Base-by-base conservation (phyloP, 2,329 filamentous ascomycete species). In the Phaeosphaeriaceae sp. region DNA sequence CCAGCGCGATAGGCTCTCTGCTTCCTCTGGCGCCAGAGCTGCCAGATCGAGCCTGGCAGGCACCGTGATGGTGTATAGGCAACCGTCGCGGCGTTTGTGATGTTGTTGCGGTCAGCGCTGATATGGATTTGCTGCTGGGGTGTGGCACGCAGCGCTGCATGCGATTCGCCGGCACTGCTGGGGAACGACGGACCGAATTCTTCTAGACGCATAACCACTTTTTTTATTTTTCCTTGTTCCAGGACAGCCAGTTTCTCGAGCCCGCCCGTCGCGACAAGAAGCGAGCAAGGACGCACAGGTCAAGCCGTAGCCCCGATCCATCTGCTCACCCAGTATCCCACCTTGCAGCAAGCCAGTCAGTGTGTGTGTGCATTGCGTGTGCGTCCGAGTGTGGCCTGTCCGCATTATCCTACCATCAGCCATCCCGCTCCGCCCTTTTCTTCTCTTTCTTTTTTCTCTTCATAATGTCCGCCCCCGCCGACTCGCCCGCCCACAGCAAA, bases 401-500 rank as follows among this genome's bases (percentile, higher is more conserved):
- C 60, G 54, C 54, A 48, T 58, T 51, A 60, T 55, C 55, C 42
- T 50, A 53, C 51, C 56, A 56, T 25, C 25, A 20, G 15, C 60
- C 62, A 59, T 57, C 57, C 53, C 55, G 33, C 45, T 53, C 49
- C 21, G 7, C 7, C 36, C 48, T 20, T 44, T 22, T 17, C 17
- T 27, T 57, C 51, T 55, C 53, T 54, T 65, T 51, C 57, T 61
- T 31, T 55, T 63, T 65, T 66, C n/a, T 61, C 64, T 66, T 60
- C 71, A 71, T 58, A 66, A 76, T 77, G 73, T 74, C 74, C 60
- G 56, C 64, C 50, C 57, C 67, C 22, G 48, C 57, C 63, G 59
- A 71, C 66, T 54, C 63, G 40, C 60, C 65, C 56, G 53, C 63
- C 46, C 58, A 67, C 56, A 45, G 56, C 55, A 50, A 56, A 21